These are phyloP conservation scores for Glarea lozoyensis DNA, from an alignment of 495 filamentous ascomycete species.

Conservation along the genomic window DNA sequence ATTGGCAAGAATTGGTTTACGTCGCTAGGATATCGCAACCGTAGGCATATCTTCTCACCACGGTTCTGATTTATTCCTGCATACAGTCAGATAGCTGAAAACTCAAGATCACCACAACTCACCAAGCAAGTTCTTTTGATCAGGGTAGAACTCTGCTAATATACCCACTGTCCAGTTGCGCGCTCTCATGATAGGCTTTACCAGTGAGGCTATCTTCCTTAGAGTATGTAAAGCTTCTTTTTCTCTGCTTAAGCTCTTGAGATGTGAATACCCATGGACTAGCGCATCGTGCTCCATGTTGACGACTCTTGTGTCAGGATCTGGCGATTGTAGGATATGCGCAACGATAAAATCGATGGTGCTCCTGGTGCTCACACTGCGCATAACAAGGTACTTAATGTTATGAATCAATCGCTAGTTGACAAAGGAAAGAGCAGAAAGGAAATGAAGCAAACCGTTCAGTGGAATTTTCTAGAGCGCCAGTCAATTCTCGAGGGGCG, in stretches of 20 bases:
- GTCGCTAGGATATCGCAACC: constrained; percentile 72
- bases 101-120: constrained; percentile 8
- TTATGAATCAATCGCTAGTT: no score
- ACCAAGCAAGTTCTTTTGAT: constrained; percentile 66
- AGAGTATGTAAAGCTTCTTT: constrained; percentile 76
- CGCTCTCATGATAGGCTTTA: constrained; percentile 93
- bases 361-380: no score
- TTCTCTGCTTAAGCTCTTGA: constrained; percentile 59
- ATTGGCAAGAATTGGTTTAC: constrained; percentile 69
- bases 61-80: constrained; percentile 65
- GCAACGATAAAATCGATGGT: no score
- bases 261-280: constrained; percentile 70
- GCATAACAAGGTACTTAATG: no score
- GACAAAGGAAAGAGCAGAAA: no score
- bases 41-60: constrained; percentile 73
- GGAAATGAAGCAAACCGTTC: no score
- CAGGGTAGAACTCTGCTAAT: constrained; percentile 79
- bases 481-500: no score
- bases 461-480: no score
- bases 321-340: no score
- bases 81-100: neutral
- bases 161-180: constrained; percentile 71
- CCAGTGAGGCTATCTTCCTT: constrained; percentile 75
- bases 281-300: constrained; percentile 58
- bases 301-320: constrained; percentile 5